Evolutionary conservation across 257 asterid species (phyloP).

Genomic region (Anisodus tanguticus): DNA sequence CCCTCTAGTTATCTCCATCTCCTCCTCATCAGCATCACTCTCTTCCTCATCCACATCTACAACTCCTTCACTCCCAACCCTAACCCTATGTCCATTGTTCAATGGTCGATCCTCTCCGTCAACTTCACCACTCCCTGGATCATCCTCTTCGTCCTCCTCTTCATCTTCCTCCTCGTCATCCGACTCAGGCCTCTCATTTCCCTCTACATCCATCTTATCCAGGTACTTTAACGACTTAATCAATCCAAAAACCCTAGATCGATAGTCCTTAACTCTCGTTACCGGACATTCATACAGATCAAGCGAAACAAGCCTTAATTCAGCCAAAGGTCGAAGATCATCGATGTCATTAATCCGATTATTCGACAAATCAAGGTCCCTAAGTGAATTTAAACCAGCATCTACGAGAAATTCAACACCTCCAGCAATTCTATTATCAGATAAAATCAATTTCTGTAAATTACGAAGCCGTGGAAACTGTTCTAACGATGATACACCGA

Average conservation of each 20-base stretch:
- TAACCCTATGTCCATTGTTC: constrained; percentile 55
- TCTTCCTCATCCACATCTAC: constrained; percentile 93
- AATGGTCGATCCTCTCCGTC: constrained; percentile 70
- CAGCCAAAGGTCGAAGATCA: constrained; percentile 83
- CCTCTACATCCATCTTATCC: constrained; percentile 97
- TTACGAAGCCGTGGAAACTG: constrained; percentile 76
- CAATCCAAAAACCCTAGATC: constrained; percentile 85
- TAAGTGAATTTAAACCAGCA: constrained; percentile 72
- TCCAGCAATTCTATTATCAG: constrained; percentile 89
- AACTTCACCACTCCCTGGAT: constrained; percentile 90
- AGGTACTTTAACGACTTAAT: constrained; percentile 77
- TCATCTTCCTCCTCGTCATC: constrained; percentile 89
- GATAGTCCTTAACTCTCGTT: constrained; percentile 82
- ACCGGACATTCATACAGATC: constrained; percentile 97
- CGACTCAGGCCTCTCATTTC: constrained; percentile 90
- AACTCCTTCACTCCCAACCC: constrained; percentile 65
- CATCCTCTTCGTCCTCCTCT: constrained; percentile 67
- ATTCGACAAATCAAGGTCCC: constrained; percentile 95
- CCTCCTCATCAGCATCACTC: constrained; percentile 92
- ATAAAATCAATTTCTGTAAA: constrained; percentile 72
- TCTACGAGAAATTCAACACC: constrained; percentile 79
- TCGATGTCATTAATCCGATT: constrained; percentile 79
- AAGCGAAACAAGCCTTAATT: constrained; percentile 76
- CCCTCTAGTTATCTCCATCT: constrained; percentile 64
- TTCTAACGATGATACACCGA: constrained; percentile 84